Evolutionary conservation across 306 rosid genomes (phyloP), one percentile per base, ranked within the genome.

Genomic region (Castanopsis chinensis): DNA sequence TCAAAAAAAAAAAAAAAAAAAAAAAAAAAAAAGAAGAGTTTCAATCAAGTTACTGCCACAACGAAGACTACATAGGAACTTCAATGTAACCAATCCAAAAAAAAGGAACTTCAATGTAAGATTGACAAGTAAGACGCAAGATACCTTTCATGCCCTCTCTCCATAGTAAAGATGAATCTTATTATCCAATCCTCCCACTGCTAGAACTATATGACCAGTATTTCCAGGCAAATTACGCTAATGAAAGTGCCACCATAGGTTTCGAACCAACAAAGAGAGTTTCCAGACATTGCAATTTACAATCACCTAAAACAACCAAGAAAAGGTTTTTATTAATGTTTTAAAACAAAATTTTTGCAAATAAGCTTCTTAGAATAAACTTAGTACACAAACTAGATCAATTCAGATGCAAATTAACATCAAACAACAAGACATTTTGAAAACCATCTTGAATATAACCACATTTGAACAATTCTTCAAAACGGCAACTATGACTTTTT

Each of bases 161-260:
- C 97, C 98, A 56, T 90, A 87, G 76, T 90, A 95, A 64, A 95
- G 97, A 86, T 90, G 98, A 81, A 95, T 90, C 87, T 91, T 95
- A 87, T 90, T 93, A 88, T 95, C 99, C 81, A 95, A 85, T 45
- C 99, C 99, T 79, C 98, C 99, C 96, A 90, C 90, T 74, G 98
- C 99, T 80, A 95, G 88, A 78, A 91, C 86, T 27, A 95, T 71
- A 76, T 89, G 85, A 58, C 84, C 89, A 77, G 67, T 59, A 78
- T 77, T 88, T 87, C 97, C 93, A 76, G 98, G 99, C 81, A 95
- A n/a, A 81, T 78, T 93, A 94, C 11, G 90, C 92, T 81, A 95
- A 85, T 19, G 98, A 87, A 68, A 95, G 86, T 13, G 98, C 92
- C 56, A 91, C 98, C 97, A 93, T 91, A 61, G 96, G 86, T 86